Percentiles rank a stretch among this genome's conserved stretches.
These are phyloP conservation scores for Arthroderma sp. DNA, from an alignment of 2,329 filamentous ascomycete genomes.

Conservation along the genomic window DNA sequence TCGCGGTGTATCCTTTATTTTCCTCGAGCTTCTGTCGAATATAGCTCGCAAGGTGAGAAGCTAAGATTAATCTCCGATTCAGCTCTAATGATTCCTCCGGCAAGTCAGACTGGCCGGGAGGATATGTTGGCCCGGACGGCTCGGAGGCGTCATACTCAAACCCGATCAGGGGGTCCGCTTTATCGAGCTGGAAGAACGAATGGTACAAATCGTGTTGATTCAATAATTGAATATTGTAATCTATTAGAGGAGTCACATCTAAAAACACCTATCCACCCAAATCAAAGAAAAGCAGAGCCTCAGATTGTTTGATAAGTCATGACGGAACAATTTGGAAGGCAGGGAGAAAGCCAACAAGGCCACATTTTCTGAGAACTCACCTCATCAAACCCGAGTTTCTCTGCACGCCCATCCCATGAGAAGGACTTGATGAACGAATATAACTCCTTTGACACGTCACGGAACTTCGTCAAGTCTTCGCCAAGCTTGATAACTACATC, in stretches of 20 bases:
- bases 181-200: conserved; percentile 70
- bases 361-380: conserved; percentile 33
- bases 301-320: background rate
- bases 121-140: conserved; percentile 52
- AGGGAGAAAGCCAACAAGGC: background rate
- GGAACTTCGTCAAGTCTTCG: conserved; percentile 73
- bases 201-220: conserved; percentile 50
- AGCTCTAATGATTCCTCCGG: conserved; percentile 8
- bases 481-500: conserved; percentile 76
- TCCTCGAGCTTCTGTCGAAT: conserved; percentile 60
- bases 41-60: conserved; percentile 66
- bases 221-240: conserved; percentile 63
- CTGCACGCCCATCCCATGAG: conserved; percentile 65
- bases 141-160: conserved; percentile 63
- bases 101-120: conserved; percentile 15
- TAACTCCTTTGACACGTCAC: conserved; percentile 70
- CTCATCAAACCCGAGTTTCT: conserved; percentile 84
- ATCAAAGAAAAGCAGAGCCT: background rate
- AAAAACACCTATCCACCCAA: conserved; percentile 41
- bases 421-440: conserved; percentile 59
- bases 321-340: background rate
- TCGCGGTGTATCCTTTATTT: conserved; percentile 71
- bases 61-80: conserved; percentile 54
- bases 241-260: conserved; percentile 75
- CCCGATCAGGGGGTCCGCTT: conserved; percentile 60